Conservation (phyloP, 805 yeast species). For the Brettanomyces anomalus region DNA sequence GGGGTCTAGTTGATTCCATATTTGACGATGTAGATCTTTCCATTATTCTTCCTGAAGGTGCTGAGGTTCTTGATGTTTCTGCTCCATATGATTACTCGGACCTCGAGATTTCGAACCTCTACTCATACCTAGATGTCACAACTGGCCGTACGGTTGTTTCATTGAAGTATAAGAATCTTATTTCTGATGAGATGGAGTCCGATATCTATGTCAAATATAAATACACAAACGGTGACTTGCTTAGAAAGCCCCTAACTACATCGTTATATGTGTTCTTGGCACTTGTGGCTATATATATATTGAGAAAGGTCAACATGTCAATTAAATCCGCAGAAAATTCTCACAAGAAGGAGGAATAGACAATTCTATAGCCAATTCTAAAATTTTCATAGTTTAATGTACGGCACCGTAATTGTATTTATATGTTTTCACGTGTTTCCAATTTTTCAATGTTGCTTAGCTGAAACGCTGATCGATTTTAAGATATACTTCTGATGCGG, state of each 20-base stretch:
- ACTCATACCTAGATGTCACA: conserved; percentile 62
- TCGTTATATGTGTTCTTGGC: conserved; percentile 55
- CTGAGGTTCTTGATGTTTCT: conserved; percentile 46
- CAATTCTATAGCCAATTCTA: no score
- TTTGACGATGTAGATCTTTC: conserved; percentile 52
- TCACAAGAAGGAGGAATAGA: no score
- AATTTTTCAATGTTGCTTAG: no score
- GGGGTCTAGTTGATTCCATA: conserved; percentile 60
- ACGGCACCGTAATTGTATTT: no score
- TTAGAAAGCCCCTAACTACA: conserved; percentile 58
- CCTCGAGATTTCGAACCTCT: conserved; percentile 20
- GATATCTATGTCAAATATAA: conserved; percentile 55
- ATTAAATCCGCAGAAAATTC: conserved; percentile 13
- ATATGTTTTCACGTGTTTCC: no score
- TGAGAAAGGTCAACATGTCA: conserved; percentile 36
- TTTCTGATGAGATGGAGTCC: conserved; percentile 55
- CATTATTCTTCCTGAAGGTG: conserved; percentile 82
- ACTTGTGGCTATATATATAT: conserved; percentile 42
- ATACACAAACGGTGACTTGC: conserved; percentile 43
- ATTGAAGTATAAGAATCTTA: conserved; percentile 48
- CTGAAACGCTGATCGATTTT: no score
- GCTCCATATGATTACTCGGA: conserved; percentile 41
- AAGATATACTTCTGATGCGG: no score
- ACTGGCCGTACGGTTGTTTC: conserved; percentile 73
- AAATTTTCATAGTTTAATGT: no score